phyloP scores from a whole-genome alignment of 2,329 filamentous ascomycete genomes.

The Aspergillus fijiensis region DNA sequence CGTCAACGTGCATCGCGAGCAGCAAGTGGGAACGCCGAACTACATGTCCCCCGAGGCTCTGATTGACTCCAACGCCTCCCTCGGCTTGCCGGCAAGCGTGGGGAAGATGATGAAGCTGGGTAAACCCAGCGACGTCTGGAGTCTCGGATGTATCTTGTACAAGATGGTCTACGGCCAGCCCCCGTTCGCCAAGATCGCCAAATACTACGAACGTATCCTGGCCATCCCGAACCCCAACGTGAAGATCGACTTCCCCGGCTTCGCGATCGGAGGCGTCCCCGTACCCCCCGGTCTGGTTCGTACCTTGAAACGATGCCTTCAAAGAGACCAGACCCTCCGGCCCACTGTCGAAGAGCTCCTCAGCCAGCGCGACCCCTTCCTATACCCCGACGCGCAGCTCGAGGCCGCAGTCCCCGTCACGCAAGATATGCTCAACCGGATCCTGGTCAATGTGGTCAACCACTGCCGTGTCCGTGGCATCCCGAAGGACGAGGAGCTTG shows the following conservation, averaged over 20 bases:
- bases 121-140: constrained; percentile 95
- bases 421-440: constrained; percentile 60
- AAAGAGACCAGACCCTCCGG: constrained; percentile 57
- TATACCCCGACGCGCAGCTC: constrained; percentile 55
- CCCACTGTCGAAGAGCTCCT: constrained; percentile 60
- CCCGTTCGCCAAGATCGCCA: constrained; percentile 88
- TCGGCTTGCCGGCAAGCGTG: constrained; percentile 48
- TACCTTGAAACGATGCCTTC: constrained; percentile 58
- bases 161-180: constrained; percentile 98
- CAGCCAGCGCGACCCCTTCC: constrained; percentile 54
- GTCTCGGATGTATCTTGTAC: constrained; percentile 91
- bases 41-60: constrained; percentile 98
- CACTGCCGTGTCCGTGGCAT: constrained; percentile 57
- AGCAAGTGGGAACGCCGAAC: constrained; percentile 92
- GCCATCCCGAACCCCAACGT: constrained; percentile 52
- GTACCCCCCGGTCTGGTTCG: constrained; percentile 57
- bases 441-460: constrained; percentile 60
- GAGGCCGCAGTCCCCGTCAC: constrained; percentile 51
- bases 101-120: constrained; percentile 89
- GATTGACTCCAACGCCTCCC: constrained; percentile 74
- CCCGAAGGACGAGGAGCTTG: constrained; percentile 57
- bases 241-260: constrained; percentile 48
- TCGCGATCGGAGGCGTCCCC: constrained; percentile 48
- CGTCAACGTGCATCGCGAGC: constrained; percentile 94
- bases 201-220: constrained; percentile 77